phyloP scores from a whole-genome alignment of 108 stramenopile species.

The Fragilariopsis cylindrus region DNA sequence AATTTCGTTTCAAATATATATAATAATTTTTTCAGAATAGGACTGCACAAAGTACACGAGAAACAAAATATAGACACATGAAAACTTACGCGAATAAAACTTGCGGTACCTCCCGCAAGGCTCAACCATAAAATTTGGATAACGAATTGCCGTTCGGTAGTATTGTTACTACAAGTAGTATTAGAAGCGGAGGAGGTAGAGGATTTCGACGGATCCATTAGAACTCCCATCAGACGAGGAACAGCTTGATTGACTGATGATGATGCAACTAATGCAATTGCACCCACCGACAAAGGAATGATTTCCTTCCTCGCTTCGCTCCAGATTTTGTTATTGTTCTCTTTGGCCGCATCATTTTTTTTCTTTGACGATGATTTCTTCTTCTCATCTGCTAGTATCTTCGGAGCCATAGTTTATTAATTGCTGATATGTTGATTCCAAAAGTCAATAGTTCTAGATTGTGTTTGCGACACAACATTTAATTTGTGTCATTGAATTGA shows the following conservation, averaged over 20 bases:
- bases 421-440: not conserved
- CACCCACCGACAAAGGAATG: slow-evolving; percentile 61
- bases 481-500: no score
- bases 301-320: slow-evolving; percentile 52
- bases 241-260: slow-evolving; percentile 73
- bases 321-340: slow-evolving; percentile 16
- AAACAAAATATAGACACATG: no score
- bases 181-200: slow-evolving; percentile 8
- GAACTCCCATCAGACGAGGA: slow-evolving; percentile 66
- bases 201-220: slow-evolving; percentile 66
- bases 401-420: not conserved
- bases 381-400: not conserved
- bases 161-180: not conserved
- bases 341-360: slow-evolving; percentile 3
- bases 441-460: no score
- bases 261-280: slow-evolving; percentile 71
- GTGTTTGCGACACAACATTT: no score
- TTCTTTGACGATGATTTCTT: slow-evolving; percentile 2
- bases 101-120: slow-evolving; percentile 77
- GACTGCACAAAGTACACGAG: no score
- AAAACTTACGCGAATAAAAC: slow-evolving; percentile 51
- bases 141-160: slow-evolving; percentile 18
- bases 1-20: no score
- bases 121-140: slow-evolving; percentile 42
- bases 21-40: no score